phyloP scores from a whole-genome alignment of 805 yeast species.

The Groenewaldozyma tartarivorans region DNA sequence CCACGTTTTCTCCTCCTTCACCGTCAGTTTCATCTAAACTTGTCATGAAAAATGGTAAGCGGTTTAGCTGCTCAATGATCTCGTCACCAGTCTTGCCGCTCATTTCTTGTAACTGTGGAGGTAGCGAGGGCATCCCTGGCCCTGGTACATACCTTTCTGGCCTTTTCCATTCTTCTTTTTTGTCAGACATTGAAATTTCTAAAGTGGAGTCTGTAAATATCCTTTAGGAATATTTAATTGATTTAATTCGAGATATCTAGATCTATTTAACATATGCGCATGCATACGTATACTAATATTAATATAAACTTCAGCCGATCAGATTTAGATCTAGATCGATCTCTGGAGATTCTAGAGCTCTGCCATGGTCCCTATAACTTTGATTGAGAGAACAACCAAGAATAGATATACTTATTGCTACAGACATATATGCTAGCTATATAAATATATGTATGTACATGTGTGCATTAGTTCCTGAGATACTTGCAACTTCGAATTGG shows the following conservation, averaged over 20 bases:
- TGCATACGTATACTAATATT: too few species aligned
- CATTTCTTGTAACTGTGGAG: slow-evolving; percentile 66
- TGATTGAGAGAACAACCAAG: too few species aligned
- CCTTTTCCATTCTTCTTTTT: slow-evolving; percentile 17
- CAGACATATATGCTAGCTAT: too few species aligned
- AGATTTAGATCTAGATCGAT: too few species aligned
- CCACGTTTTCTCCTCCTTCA: slow-evolving; percentile 54
- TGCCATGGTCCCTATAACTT: too few species aligned
- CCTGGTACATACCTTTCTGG: slow-evolving; percentile 37
- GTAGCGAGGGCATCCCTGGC: slow-evolving; percentile 59
- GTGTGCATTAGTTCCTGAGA: too few species aligned
- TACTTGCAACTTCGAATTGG: too few species aligned
- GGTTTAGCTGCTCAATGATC: slow-evolving; percentile 65
- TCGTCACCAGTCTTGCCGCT: slow-evolving; percentile 48
- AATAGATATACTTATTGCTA: too few species aligned
- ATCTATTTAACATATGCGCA: not conserved
- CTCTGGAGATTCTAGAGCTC: too few species aligned
- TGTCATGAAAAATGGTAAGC: slow-evolving; percentile 92
- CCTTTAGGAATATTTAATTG: not conserved
- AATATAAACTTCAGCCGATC: too few species aligned
- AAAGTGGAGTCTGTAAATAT: not conserved
- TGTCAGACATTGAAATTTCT: not conserved
- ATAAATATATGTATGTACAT: too few species aligned
- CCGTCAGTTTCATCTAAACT: slow-evolving; percentile 61
- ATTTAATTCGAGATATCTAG: not conserved